Conservation (phyloP, 208 protist genomes). For the Acanthamoeba lenticulata region DNA sequence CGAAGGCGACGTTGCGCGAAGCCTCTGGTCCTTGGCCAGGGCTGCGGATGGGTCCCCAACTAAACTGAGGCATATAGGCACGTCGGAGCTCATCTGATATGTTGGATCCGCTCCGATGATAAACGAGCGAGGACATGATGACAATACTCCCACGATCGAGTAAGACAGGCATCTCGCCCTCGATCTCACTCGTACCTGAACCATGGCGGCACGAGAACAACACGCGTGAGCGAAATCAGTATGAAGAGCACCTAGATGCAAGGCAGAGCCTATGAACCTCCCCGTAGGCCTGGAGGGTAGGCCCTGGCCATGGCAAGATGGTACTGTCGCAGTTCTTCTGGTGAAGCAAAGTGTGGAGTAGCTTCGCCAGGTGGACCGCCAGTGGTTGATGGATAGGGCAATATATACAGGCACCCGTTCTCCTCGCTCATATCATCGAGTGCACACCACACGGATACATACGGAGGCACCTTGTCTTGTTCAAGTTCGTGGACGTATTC, state of each 20-base stretch:
- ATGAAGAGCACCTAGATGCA: not conserved
- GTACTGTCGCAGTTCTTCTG: not conserved
- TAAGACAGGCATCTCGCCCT: not conserved
- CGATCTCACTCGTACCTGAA: not conserved
- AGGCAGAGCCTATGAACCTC: not conserved
- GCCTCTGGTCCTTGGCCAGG: not conserved
- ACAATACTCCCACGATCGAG: conserved; percentile 6
- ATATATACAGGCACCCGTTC: conserved; percentile 63
- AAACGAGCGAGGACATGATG: conserved; percentile 44
- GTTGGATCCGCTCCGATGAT: conserved; percentile 55
- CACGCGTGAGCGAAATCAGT: not conserved
- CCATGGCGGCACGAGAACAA: not conserved
- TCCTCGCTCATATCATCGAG: conserved; percentile 67
- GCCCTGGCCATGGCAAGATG: not conserved
- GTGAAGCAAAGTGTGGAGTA: not conserved
- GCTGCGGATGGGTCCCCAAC: conserved; percentile 28
- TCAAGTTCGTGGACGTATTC: conserved; percentile 20
- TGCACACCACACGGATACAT: conserved; percentile 67
- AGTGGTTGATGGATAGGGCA: conserved; percentile 29
- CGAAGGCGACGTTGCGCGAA: not conserved
- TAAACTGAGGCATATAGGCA: conserved; percentile 70
- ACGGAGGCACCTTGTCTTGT: conserved; percentile 9
- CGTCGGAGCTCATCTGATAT: not conserved
- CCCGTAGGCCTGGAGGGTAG: not conserved
- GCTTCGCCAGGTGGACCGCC: not conserved